Conservation (phyloP, 257 asterid species). For the Haberlea rhodopensis region DNA sequence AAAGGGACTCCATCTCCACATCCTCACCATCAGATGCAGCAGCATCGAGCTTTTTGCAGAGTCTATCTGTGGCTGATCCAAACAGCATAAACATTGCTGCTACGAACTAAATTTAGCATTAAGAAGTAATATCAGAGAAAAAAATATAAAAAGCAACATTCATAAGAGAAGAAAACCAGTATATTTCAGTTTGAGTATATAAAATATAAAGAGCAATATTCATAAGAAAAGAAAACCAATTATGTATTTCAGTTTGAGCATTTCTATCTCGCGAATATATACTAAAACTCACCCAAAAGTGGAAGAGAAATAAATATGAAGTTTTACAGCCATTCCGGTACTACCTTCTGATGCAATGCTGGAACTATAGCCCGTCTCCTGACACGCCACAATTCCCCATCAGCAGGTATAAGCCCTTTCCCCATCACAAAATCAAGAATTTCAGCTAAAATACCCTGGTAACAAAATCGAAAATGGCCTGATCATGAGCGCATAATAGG, state of each 20-base stretch:
- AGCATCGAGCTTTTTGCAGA: conserved; percentile 74
- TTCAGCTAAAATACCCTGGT: conserved; percentile 93
- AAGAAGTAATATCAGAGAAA: conserved; percentile 20
- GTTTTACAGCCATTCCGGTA: conserved; percentile 17
- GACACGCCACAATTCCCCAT: conserved; percentile 91
- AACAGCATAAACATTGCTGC: conserved; percentile 83
- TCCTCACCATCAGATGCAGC: conserved; percentile 95
- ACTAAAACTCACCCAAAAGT: neutral
- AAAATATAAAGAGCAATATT: conserved; percentile 10
- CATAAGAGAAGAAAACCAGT: conserved; percentile 4
- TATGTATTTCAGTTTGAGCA: too few species aligned
- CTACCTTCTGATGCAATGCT: conserved; percentile 93
- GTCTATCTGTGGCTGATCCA: conserved; percentile 88
- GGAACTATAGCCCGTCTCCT: conserved; percentile 96
- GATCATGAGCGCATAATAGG: conserved; percentile 3
- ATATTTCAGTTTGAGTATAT: too few species aligned
- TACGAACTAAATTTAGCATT: conserved; percentile 59
- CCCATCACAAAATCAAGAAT: conserved; percentile 97
- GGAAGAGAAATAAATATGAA: neutral
- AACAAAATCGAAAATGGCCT: conserved; percentile 15
- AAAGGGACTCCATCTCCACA: conserved; percentile 97
- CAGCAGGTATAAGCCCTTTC: conserved; percentile 99
- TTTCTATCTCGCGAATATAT: neutral
- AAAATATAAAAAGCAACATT: conserved; percentile 9
- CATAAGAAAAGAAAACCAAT: conserved; percentile 4